These are phyloP conservation scores for Fraxinus angustifolia DNA, from an alignment of 305 asterid species.

Conservation along the genomic window DNA sequence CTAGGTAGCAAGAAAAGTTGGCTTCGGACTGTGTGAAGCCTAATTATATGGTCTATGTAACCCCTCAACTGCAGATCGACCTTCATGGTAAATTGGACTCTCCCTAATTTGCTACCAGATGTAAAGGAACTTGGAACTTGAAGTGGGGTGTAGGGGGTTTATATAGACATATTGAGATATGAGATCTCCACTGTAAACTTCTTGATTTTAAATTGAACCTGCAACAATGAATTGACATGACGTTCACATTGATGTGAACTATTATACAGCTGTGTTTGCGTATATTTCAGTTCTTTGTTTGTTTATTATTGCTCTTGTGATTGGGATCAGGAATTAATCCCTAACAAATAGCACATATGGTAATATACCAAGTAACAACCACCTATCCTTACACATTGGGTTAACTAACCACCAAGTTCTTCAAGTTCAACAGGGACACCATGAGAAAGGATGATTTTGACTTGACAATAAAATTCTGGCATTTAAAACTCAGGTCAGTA, in stretches of 20 bases:
- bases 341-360: background rate
- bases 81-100: background rate
- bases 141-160: background rate
- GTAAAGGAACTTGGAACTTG: background rate
- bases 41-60: background rate
- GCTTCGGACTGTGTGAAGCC: background rate
- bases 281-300: background rate
- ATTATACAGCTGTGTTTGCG: background rate
- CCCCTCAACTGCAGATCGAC: background rate
- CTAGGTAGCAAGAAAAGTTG: background rate
- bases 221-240: background rate
- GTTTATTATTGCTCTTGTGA: background rate
- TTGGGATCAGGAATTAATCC: background rate
- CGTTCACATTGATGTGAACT: background rate
- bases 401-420: background rate
- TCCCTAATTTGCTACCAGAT: background rate
- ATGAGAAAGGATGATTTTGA: background rate
- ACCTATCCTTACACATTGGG: background rate
- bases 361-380: background rate
- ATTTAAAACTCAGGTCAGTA: background rate
- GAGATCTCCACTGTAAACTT: background rate
- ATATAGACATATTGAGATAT: background rate
- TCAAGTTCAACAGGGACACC: background rate
- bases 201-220: background rate
- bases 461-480: background rate